Base-by-base conservation (phyloP, 306 rosid species). In the Pachyrhizus erosus region DNA sequence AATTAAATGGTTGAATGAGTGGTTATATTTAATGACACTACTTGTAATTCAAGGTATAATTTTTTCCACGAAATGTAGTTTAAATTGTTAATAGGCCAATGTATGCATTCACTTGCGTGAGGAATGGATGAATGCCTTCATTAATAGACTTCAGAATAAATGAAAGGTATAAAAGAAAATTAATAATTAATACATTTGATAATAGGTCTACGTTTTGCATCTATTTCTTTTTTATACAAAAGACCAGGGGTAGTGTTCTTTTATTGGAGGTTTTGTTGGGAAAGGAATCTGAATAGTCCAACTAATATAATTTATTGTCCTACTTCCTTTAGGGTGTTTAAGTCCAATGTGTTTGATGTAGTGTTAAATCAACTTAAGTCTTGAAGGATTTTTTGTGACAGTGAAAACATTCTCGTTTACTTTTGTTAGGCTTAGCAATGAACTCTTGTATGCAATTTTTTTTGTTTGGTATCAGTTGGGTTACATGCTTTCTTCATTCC, bases 401-500 rank as follows among this genome's bases (percentile, higher is more conserved):
- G 21, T 49, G 70, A 24, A 64, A 9, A 18, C 20, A 39, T 62
- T 83, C 18, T 43, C 42, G 34, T 76, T 51, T 42, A 24, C 55
- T 48, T 68, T 24, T 75, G 39, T 39, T 77, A 18, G 80, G 77
- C 31, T 67, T 73, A 7, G 42, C 75, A 66, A 75, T 62, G 73
- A 60, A 45, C 33, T 46, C 33, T 48, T 45, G 33, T 40, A 65
- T 40, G 39, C 31, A 20, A 14, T 7, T 66, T 67, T 52, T 37
- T 26, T 77, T 73, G 45, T 23, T 52, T 49, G 67, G 21, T 70
- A 80, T 4, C 6, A 17, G 51, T 45, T 82, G 83, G 79, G 78
- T 58, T 75, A 64, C 70, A 40, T 73, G 57, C n/a, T 57, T 78
- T 78, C 54, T 73, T 58, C 42, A 49, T 40, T 57, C 46, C 61